These are phyloP conservation scores for Silene vulgaris DNA, from an alignment of 179 eudicot genomes.

Conservation along the genomic window DNA sequence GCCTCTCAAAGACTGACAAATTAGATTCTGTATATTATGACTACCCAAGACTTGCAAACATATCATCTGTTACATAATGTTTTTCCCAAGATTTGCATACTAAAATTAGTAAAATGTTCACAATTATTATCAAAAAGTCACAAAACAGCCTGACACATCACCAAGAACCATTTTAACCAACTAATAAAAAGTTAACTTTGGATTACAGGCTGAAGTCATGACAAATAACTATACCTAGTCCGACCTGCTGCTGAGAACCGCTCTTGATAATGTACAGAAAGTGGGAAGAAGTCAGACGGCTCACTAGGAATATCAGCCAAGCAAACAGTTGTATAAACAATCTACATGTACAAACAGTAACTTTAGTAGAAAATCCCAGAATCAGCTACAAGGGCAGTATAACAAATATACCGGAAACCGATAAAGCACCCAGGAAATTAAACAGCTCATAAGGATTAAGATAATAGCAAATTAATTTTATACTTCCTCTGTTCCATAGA, in stretches of 20 bases:
- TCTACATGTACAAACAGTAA: conserved; percentile 42
- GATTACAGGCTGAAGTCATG: background rate
- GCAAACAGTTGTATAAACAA: conserved; percentile 86
- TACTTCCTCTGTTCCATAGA: no score
- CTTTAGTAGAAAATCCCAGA: background rate
- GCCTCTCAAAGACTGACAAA: background rate
- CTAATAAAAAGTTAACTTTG: background rate
- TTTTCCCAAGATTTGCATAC: no score
- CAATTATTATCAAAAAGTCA: no score
- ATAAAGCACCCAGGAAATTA: conserved; percentile 5
- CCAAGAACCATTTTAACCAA: background rate
- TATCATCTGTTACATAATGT: no score
- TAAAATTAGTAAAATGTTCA: no score
- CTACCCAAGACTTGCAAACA: background rate
- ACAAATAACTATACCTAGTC: conserved; percentile 53
- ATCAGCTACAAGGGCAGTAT: conserved; percentile 13
- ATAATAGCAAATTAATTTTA: no score
- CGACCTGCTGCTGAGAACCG: conserved; percentile 99
- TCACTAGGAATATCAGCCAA: conserved; percentile 86
- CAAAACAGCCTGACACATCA: background rate
- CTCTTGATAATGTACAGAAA: conserved; percentile 94
- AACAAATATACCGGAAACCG: background rate
- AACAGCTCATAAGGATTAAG: background rate
- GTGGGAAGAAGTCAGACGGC: conserved; percentile 95
- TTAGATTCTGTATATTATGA: background rate